A percentile compares a stretch with the other conserved stretches of the same genome.
phyloP scores from a whole-genome alignment of 2,329 filamentous ascomycete genomes.

The Fusarium udum region DNA sequence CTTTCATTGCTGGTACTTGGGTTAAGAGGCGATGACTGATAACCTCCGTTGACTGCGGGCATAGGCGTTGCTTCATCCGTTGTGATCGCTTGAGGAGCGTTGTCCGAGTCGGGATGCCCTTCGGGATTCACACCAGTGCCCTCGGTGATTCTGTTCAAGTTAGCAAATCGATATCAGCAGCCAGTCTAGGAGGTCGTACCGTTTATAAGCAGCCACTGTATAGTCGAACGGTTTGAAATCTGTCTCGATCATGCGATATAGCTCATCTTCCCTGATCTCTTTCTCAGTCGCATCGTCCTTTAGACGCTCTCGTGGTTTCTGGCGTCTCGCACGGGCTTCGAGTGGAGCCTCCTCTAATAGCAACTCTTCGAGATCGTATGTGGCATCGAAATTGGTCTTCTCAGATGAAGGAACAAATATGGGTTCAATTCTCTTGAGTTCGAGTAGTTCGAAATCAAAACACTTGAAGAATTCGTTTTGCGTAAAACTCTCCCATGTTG shows the following conservation, averaged over 20 bases:
- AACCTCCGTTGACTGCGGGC: constrained; percentile 44
- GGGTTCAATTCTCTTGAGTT: constrained; percentile 87
- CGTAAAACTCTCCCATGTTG: constrained; percentile 84
- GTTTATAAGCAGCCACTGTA: constrained; percentile 80
- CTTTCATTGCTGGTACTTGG: constrained; percentile 41
- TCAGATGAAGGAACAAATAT: constrained; percentile 94
- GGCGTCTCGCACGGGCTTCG: constrained; percentile 89
- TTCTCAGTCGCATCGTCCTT: constrained; percentile 95
- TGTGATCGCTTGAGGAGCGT: constrained; percentile 58
- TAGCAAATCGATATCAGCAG: constrained; percentile 16
- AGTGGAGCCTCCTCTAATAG: constrained; percentile 93
- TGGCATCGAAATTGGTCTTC: constrained; percentile 99
- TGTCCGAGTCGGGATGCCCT: constrained; percentile 22
- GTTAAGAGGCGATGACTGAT: constrained; percentile 41
- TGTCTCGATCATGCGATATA: constrained; percentile 92
- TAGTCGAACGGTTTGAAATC: constrained; percentile 98
- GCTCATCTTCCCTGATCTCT: constrained; percentile 92
- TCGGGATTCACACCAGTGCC: constrained; percentile 32
- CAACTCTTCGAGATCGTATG: constrained; percentile 94
- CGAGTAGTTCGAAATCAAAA: constrained; percentile 85
- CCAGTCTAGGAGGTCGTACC: constrained; percentile 58
- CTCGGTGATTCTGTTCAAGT: constrained; percentile 51
- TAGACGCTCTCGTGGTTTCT: constrained; percentile 90
- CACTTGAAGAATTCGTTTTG: constrained; percentile 88
- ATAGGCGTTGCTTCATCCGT: constrained; percentile 60